These are phyloP conservation scores for Colletotrichum scovillei DNA, from an alignment of 2,329 filamentous ascomycete genomes.

Conservation along the genomic window DNA sequence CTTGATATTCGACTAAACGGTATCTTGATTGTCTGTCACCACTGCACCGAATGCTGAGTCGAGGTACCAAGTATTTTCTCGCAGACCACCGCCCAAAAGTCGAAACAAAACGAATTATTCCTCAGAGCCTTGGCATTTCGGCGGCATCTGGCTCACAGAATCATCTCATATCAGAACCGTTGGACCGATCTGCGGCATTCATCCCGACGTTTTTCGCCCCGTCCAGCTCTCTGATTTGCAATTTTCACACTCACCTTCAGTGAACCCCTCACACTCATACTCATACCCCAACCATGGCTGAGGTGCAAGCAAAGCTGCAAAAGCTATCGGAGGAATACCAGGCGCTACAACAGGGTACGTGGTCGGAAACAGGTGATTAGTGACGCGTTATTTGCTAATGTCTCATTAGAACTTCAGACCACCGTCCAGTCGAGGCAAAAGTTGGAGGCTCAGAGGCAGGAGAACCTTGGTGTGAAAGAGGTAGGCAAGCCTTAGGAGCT, in stretches of 20 bases:
- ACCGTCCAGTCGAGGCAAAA: constrained; percentile 85
- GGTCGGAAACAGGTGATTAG: neutral
- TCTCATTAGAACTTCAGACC: constrained; percentile 77
- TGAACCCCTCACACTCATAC: constrained; percentile 26
- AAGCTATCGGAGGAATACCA: constrained; percentile 88
- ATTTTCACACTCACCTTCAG: constrained; percentile 2
- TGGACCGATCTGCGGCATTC: neutral
- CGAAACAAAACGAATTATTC: constrained; percentile 3
- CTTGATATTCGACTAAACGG: constrained; percentile 4
- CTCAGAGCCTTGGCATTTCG: neutral
- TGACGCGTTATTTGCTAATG: constrained; percentile 5
- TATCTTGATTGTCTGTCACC: constrained; percentile 22
- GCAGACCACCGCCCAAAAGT: constrained; percentile 6
- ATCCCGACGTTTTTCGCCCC: neutral
- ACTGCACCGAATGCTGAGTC: constrained; percentile 9
- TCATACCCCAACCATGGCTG: constrained; percentile 65
- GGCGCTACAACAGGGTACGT: constrained; percentile 79
- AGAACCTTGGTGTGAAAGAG: constrained; percentile 89
- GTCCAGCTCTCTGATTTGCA: neutral
- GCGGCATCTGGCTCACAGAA: neutral
- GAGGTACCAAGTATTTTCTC: constrained; percentile 16
- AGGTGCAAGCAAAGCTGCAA: constrained; percentile 82
- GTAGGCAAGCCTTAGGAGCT: constrained; percentile 52
- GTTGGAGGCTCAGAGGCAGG: constrained; percentile 92
- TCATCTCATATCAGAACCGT: neutral